A percentile compares a stretch with the other conserved stretches of the same genome.
Conservation (phyloP, 179 eudicot species). For the Heliamphora pulchella region DNA sequence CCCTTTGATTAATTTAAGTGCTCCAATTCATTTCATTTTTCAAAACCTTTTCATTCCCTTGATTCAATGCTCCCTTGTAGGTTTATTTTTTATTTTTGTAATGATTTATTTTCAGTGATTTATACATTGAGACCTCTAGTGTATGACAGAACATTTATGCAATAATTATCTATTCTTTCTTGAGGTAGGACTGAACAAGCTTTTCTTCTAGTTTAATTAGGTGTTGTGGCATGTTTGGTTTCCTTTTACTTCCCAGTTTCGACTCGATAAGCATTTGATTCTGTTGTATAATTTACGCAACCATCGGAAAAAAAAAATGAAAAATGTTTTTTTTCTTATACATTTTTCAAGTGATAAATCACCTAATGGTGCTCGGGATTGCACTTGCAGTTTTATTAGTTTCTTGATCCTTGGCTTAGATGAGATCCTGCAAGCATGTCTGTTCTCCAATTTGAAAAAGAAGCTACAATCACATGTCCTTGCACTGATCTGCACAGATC, state of each 20-base stretch:
- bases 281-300: not conserved
- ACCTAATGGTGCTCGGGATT: not conserved
- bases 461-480: not conserved
- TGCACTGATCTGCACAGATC: not conserved
- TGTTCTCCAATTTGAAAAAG: not conserved
- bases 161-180: constrained; percentile 1
- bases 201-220: not conserved
- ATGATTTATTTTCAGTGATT: not conserved
- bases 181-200: not conserved
- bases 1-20: not conserved
- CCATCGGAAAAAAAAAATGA: not conserved
- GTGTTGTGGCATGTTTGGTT: not conserved
- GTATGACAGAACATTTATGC: constrained; percentile 19
- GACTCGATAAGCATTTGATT: not conserved
- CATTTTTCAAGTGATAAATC: not conserved
- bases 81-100: constrained; percentile 14
- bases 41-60: constrained; percentile 21
- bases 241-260: not conserved
- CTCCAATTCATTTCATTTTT: constrained; percentile 15
- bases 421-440: not conserved
- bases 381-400: too few species aligned
- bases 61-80: constrained; percentile 12
- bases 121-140: constrained; percentile 9
- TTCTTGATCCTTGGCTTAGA: too few species aligned
- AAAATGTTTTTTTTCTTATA: not conserved